phyloP scores from a whole-genome alignment of 148 eudicot species.

The Cornus florida region DNA sequence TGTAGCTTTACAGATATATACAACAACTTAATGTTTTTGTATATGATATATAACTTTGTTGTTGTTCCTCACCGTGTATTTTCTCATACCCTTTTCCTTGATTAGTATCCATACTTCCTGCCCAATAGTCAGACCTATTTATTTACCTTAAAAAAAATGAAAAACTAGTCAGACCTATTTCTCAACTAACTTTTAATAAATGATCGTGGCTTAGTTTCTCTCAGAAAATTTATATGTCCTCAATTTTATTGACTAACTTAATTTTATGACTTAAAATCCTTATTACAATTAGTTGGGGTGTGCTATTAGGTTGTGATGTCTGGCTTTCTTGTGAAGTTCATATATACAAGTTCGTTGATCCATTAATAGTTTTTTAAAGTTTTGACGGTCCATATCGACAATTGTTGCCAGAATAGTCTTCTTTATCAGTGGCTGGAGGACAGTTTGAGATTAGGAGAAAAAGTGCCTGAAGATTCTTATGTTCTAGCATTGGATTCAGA shows the following conservation, averaged over 20 bases:
- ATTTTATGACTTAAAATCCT: neutral
- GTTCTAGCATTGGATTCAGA: constrained; percentile 43
- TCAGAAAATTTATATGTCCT: neutral
- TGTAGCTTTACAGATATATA: no score
- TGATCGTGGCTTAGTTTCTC: neutral
- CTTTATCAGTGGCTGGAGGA: constrained; percentile 87
- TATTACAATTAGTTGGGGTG: no score
- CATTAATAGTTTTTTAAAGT: constrained; percentile 1
- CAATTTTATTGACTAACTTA: neutral
- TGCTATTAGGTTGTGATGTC: neutral
- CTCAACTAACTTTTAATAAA: neutral
- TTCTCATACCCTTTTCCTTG: no score
- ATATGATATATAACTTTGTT: no score
- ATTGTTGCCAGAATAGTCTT: constrained; percentile 53
- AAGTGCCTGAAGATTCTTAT: constrained; percentile 52
- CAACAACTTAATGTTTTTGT: no score
- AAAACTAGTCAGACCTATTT: neutral
- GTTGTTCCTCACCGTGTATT: no score
- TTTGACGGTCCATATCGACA: neutral
- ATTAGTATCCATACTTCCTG: no score
- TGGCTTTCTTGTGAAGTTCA: no score
- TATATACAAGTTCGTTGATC: neutral
- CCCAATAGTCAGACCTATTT: no score
- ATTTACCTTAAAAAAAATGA: no score
- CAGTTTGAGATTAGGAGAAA: constrained; percentile 71